These are phyloP conservation scores for Chimonanthus praecox DNA, from an alignment of 164 flowering plant species.

Conservation along the genomic window DNA sequence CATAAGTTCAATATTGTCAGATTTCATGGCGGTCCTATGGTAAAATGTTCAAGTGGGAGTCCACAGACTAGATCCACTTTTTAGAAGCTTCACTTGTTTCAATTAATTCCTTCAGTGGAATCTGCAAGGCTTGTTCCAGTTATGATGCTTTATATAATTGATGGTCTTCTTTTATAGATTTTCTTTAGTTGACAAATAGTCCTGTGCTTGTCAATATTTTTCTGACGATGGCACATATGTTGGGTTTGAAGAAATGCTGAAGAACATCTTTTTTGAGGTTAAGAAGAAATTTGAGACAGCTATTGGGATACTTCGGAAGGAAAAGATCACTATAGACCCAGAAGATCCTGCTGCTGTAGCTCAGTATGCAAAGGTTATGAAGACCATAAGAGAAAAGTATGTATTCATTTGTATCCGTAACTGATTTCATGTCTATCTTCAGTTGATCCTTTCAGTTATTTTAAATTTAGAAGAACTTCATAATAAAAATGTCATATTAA, in stretches of 20 bases:
- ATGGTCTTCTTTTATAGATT: not conserved
- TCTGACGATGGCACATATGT: slow-evolving; percentile 15
- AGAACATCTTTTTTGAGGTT: slow-evolving; percentile 75
- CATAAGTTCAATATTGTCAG: no score
- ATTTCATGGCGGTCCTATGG: no score
- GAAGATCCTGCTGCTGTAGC: slow-evolving; percentile 88
- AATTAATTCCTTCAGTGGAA: no score
- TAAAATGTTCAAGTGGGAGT: no score
- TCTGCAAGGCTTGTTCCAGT: no score
- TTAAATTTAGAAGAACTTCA: no score
- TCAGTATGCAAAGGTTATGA: slow-evolving; percentile 90
- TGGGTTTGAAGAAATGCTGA: slow-evolving; percentile 67
- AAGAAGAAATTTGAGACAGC: slow-evolving; percentile 95
- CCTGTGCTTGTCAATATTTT: not conserved
- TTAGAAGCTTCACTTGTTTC: no score
- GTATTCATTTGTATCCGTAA: slow-evolving; percentile 3
- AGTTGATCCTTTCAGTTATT: not conserved
- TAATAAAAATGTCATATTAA: no score
- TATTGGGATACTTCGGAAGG: slow-evolving; percentile 61
- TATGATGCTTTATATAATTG: not conserved
- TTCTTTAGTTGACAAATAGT: not conserved
- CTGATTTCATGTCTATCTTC: not conserved
- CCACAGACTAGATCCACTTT: no score
- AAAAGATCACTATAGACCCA: slow-evolving; percentile 91
- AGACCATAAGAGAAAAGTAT: slow-evolving; percentile 82